These are phyloP conservation scores for Piper longum DNA, from an alignment of 164 flowering plant species.

Conservation along the genomic window DNA sequence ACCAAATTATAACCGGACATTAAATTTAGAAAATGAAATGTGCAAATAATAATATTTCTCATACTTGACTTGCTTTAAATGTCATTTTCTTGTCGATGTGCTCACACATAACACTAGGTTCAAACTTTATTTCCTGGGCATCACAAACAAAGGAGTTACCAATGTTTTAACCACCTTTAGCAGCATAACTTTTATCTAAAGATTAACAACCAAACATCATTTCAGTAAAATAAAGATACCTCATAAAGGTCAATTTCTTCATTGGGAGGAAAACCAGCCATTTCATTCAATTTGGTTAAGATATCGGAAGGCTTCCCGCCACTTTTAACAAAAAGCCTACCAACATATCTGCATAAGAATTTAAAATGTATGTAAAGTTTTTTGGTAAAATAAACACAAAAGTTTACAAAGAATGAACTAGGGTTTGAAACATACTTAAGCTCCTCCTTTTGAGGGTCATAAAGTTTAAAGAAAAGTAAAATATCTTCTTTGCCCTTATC, in stretches of 20 bases:
- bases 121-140: conserved; percentile 88
- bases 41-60: not conserved
- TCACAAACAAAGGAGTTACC: conserved; percentile 1
- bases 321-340: conserved; percentile 82
- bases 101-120: conserved; percentile 88
- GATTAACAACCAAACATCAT: not conserved
- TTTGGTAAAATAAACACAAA: too few relatives aligned
- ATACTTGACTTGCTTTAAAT: conserved; percentile 77
- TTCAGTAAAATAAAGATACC: conserved; percentile 26
- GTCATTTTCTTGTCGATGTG: conserved; percentile 64
- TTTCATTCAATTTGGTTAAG: conserved; percentile 54
- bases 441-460: conserved; percentile 77
- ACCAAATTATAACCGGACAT: not conserved
- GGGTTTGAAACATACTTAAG: conserved; percentile 32
- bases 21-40: not conserved
- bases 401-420: not conserved
- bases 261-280: conserved; percentile 80
- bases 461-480: conserved; percentile 86
- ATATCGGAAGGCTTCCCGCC: conserved; percentile 66
- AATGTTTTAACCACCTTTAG: not conserved
- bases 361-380: not conserved
- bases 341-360: conserved; percentile 48
- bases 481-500: conserved; percentile 81
- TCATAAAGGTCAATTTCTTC: conserved; percentile 93
- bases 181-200: too few relatives aligned